Percentiles rank a stretch among this genome's conserved stretches.
Conservation (phyloP, 2,329 filamentous ascomycete species). For the Myotisia sp. region DNA sequence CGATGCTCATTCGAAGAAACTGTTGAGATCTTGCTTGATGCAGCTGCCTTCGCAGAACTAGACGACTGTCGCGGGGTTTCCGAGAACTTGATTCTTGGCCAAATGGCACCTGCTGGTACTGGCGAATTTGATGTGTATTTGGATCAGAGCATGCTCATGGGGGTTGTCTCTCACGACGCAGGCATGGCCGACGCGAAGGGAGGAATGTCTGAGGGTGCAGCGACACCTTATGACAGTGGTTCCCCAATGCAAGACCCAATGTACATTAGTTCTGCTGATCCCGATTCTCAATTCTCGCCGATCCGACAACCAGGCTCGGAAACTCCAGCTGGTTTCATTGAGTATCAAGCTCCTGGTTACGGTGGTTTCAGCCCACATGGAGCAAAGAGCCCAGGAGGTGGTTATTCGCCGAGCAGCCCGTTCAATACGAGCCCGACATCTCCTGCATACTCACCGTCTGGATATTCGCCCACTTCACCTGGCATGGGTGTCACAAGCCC, state of each 20-base stretch:
- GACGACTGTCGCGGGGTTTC: conserved; percentile 97
- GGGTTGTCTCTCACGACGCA: conserved; percentile 83
- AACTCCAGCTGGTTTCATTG: conserved; percentile 41
- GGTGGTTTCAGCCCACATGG: conserved; percentile 54
- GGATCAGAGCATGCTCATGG: conserved; percentile 90
- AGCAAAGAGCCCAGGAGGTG: conserved; percentile 48
- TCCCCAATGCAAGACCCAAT: conserved; percentile 46
- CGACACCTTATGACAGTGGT: conserved; percentile 77
- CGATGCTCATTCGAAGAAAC: conserved; percentile 99
- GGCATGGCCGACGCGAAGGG: conserved; percentile 67
- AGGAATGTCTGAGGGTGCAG: conserved; percentile 61
- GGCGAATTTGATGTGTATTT: conserved; percentile 89
- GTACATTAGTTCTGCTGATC: conserved; percentile 48
- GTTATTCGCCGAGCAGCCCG: conserved; percentile 56
- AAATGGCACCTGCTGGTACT: conserved; percentile 92
- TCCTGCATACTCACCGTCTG: conserved; percentile 48
- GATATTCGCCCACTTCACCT: conserved; percentile 65
- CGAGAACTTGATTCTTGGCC: conserved; percentile 96
- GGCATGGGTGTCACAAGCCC: conserved; percentile 45
- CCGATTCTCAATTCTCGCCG: conserved; percentile 53
- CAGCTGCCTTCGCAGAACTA: conserved; percentile 82
- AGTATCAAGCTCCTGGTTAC: conserved; percentile 57
- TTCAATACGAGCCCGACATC: conserved; percentile 61
- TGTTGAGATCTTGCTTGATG: conserved; percentile 93
- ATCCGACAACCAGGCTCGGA: conserved; percentile 56